These are phyloP conservation scores for Xerocomellus amylosporus DNA, from an alignment of 768 basidiomycete species.

Conservation along the genomic window DNA sequence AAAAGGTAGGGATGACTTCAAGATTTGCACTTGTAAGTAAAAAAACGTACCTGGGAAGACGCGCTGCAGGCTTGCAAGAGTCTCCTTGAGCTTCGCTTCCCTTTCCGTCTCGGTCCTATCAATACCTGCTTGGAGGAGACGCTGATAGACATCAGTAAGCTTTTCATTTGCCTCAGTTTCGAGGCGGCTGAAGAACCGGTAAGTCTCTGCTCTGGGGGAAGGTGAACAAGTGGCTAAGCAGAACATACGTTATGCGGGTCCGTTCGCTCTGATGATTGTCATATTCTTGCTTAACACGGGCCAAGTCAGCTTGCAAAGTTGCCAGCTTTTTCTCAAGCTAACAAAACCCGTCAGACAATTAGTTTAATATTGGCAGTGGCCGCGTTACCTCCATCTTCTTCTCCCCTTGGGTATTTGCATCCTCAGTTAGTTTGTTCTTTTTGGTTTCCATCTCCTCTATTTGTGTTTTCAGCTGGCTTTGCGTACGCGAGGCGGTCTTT, in stretches of 20 bases:
- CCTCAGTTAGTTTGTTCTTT: constrained; percentile 53
- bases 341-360: background rate
- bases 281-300: constrained; percentile 67
- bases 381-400: constrained; percentile 56
- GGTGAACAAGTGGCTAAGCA: background rate
- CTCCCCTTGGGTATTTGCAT: constrained; percentile 44
- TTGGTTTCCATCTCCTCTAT: constrained; percentile 62
- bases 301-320: constrained; percentile 58
- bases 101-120: constrained; percentile 85
- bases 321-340: constrained; percentile 60
- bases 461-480: constrained; percentile 66
- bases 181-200: constrained; percentile 57
- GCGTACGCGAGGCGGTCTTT: constrained; percentile 64
- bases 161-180: constrained; percentile 93
- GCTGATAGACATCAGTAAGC: constrained; percentile 73
- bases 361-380: too few species aligned
- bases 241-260: constrained; percentile 63
- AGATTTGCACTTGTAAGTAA: background rate
- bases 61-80: constrained; percentile 74
- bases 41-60: constrained; percentile 73
- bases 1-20: background rate
- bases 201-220: background rate
- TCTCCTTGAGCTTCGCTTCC: constrained; percentile 83
- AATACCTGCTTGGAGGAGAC: constrained; percentile 86
- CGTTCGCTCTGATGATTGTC: constrained; percentile 86